Base-by-base conservation (phyloP, 139 green algal species). In the Coelastrella sp. region DNA sequence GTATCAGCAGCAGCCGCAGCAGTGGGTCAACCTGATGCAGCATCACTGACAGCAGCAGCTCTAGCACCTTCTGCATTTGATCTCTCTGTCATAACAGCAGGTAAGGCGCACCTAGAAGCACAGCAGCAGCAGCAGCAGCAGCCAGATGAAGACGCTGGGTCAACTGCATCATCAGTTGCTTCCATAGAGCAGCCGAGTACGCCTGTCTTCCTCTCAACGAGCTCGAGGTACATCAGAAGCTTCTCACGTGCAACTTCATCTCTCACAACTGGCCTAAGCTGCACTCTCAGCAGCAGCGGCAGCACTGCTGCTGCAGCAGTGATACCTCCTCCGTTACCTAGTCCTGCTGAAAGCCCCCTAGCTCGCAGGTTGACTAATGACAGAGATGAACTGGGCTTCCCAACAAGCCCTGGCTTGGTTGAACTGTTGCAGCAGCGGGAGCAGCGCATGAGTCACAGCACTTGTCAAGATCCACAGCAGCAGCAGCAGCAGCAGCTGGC, bases 51-150 rank as follows among this genome's bases (percentile, higher is more conserved):
- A 73, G 32, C 64, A 38, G 11, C 64, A 23, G 32, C 64, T 32
- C 2, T 21, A 64, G 53, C 30, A 32, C 2, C 2, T 27, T 32
- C 1, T 32, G 27, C 6, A 2, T 27, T 27, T 64, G 53, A 5
- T 64, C 53, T 27, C n/a, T n/a, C n/a, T n/a, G n/a, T n/a, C n/a
- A n/a, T n/a, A n/a, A n/a, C n/a, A n/a, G n/a, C n/a, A n/a, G n/a
- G n/a, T n/a, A n/a, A n/a, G n/a, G n/a, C 32, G 45, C 73, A 81
- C 17, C 27, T 32, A 13, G 30, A 76, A 50, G 48, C 48, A 43
- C 71, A 66, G 71, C 71, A 63, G 73, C 73, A 81, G 32, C 27
- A 27, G 48, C 37, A 27, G 67, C 67, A 76, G 35, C 67, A 76
- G 67, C 67, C 51, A 7, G 37, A 50, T 57, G 64, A n/a, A 45